Base-by-base conservation (phyloP, 2,329 filamentous ascomycete species). In the Septoria linicola region DNA sequence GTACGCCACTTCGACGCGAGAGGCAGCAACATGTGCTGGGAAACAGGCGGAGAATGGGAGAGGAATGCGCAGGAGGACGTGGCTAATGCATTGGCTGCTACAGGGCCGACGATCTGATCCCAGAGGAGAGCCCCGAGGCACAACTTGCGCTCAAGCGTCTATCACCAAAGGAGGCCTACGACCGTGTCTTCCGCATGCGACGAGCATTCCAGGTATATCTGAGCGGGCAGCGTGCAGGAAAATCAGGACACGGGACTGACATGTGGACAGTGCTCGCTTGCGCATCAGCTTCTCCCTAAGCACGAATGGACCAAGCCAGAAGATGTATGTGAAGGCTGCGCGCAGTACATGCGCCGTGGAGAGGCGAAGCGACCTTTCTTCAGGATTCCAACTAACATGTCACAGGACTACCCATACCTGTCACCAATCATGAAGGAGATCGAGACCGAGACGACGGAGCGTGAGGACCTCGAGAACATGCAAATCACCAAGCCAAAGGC, bases 131-230 rank as follows among this genome's bases (percentile, higher is more conserved):
- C 79, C 88, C 93, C 66, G 76, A 80, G 52, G 89, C 96, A 67
- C 86, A 93, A 74, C 81, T 85, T 65, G 93, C 93, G 59, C 82
- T 99, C 68, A 88, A 88, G 81, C 89, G 93, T 72, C 87, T 99
- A 58, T 83, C 88, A 52, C 81, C 89, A 67, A 89, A 95, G 80
- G 89, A 93, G 72, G 81, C 85, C 67, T 97, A 97, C 78, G 93
- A 99, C 79, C 92, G 93, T 72, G 84, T 97, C 72, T 99, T 90
- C 85, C 91, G 93, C 70, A 83, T 99, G 74, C 89, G 93, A 77
- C 85, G 93, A 76, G 92, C 93, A 67, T 85, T 95, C 76, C 93
- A 99, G 81, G 85, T 88, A 76, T 59, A 46, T 35, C 3, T 31
- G 19, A 13, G 32, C 5, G 25, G 23, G 36, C 16, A 35, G 14